Base-by-base conservation (phyloP, 2,329 filamentous ascomycete genomes). In the Penicillium brevicompactum region DNA sequence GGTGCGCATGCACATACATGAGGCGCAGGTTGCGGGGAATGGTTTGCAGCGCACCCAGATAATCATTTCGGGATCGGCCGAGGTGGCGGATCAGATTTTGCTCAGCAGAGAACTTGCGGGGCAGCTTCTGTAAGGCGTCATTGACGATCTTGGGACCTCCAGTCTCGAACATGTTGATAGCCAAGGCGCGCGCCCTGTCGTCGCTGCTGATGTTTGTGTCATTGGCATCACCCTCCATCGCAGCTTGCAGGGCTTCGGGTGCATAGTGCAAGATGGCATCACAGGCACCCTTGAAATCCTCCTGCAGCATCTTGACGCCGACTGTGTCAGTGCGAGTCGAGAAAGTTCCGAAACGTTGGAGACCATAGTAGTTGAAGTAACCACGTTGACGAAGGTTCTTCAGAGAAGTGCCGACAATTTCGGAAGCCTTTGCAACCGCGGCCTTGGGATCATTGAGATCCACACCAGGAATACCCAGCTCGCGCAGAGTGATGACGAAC, bases 1-100 rank as follows among this genome's bases (percentile, higher is more conserved):
- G 94, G 75, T 97, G 97, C 5, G 94, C 93, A 72, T 99, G 94
- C 14, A 96, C 87, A 70, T 97, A 99, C 89, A 99, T 97, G 55
- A 91, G 84, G 42, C 92, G 85, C 65, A 97, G 80, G 46, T 90
- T 91, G 16, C 92, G 84, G 22, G 89, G 89, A 59, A 99, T 92
- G 51, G 84, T 82, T 68, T 88, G 84, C 49, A 99, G 75, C 1
- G 94, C 91, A 22, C 92, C 92, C 56, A 90, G 82, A 70, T 85
- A 94, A 74, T 99, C 93, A 42, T 82, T 82, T 38, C 76, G 75
- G 21, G 81, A 55, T 24, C 69, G 67, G 52, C 78, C 77, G 21
- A 97, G 84, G 66, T 95, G 90, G 53, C 87, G 85, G 57, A 99
- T 89, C 63, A 99, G 83, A 62, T 84, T 84, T 16, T 79, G 78